Conservation (phyloP, 208 protist species). For the Leishmania gerbilli region DNA sequence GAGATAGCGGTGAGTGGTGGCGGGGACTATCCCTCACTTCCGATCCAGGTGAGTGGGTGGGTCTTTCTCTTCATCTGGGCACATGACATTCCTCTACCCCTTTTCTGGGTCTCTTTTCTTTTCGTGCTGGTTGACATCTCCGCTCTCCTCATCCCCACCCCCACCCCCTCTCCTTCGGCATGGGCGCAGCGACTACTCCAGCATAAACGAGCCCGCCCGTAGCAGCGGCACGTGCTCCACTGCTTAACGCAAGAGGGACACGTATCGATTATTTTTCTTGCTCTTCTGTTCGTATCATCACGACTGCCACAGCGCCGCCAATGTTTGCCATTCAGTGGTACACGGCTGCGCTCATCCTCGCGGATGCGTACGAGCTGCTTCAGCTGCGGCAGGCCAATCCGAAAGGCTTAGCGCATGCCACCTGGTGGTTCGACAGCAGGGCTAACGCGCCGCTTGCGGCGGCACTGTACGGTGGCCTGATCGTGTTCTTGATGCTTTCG, state of each 20-base stretch:
- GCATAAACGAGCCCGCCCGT: neutral
- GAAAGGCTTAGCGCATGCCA: conserved; percentile 23
- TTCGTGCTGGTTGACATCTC: neutral
- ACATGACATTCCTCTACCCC: neutral
- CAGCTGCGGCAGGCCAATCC: conserved; percentile 27
- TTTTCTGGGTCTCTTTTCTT: neutral
- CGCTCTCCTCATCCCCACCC: neutral
- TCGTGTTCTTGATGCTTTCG: conserved; percentile 52
- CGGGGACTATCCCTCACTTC: neutral
- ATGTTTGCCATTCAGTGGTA: conserved; percentile 67
- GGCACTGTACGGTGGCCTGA: conserved; percentile 36
- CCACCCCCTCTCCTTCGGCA: neutral
- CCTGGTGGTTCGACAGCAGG: conserved; percentile 50
- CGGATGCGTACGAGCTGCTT: conserved; percentile 42
- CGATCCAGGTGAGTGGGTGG: neutral
- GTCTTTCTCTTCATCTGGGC: neutral
- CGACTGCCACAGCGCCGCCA: neutral
- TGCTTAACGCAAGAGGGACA: neutral
- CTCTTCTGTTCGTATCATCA: neutral
- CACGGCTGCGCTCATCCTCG: conserved; percentile 33
- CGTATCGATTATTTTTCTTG: neutral
- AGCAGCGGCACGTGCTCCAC: neutral
- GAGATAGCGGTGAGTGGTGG: neutral
- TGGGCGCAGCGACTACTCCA: neutral
- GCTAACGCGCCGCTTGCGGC: conserved; percentile 43